Percentiles rank a stretch among this genome's conserved stretches.
phyloP scores from a whole-genome alignment of 305 asterid genomes.

The Fraxinus ornus region DNA sequence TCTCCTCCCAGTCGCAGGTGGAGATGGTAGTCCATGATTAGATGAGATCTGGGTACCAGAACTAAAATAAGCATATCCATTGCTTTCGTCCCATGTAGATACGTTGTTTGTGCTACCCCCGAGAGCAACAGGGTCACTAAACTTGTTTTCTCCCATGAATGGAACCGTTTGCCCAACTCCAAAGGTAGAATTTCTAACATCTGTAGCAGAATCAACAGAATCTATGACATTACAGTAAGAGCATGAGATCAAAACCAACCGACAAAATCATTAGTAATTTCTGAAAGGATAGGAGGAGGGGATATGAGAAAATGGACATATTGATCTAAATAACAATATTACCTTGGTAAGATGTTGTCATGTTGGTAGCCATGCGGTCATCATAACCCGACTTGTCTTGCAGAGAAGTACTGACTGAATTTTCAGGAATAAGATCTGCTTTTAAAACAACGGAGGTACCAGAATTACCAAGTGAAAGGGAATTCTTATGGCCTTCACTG shows the following conservation, averaged over 20 bases:
- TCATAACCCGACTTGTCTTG: slow-evolving; percentile 43
- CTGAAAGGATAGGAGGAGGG: slow-evolving; percentile 16
- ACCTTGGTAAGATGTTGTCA: slow-evolving; percentile 54
- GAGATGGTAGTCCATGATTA: slow-evolving; percentile 46
- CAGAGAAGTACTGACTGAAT: slow-evolving; percentile 35
- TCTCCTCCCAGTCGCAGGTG: slow-evolving; percentile 61
- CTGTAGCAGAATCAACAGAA: slow-evolving; percentile 36
- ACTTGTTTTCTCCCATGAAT: slow-evolving; percentile 45
- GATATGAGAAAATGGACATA: not conserved
- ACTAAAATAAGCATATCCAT: slow-evolving; percentile 40
- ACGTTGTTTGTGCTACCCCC: slow-evolving; percentile 36
- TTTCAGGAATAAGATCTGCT: slow-evolving; percentile 36
- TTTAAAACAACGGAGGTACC: slow-evolving; percentile 38
- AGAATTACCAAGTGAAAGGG: slow-evolving; percentile 38
- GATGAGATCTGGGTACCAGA: slow-evolving; percentile 43
- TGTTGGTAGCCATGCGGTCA: slow-evolving; percentile 36
- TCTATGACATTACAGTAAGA: slow-evolving; percentile 40
- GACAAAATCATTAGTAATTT: slow-evolving; percentile 16
- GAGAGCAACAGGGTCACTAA: slow-evolving; percentile 35
- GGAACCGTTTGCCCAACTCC: slow-evolving; percentile 44
- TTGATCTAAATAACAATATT: slow-evolving; percentile 21
- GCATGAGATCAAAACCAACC: slow-evolving; percentile 22
- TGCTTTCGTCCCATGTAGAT: slow-evolving; percentile 50
- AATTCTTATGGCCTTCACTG: slow-evolving; percentile 34
- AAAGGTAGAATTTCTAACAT: slow-evolving; percentile 31